Evolutionary conservation across 768 basidiomycete genomes (phyloP).

Genomic region (Boletus patriciae): DNA sequence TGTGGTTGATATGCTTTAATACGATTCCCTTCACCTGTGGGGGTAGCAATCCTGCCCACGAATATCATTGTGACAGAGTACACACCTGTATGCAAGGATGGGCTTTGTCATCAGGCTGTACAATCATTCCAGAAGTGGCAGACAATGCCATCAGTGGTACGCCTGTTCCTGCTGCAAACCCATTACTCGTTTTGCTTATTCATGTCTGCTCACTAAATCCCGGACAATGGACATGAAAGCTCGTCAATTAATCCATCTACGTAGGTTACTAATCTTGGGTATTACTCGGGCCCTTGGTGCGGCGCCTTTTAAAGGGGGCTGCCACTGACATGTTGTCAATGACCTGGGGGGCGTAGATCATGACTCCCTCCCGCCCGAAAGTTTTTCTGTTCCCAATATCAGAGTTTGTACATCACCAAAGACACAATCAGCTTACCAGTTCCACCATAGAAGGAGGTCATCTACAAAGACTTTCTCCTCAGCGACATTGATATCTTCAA

Average conservation of each 20-base stretch:
- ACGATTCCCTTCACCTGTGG: background rate
- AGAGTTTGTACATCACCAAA: background rate
- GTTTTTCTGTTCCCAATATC: background rate
- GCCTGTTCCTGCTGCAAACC: no score
- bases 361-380: background rate
- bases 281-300: no score
- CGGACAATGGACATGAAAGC: no score
- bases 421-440: background rate
- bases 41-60: background rate
- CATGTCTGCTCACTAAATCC: no score
- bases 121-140: background rate
- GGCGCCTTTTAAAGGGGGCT: background rate
- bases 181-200: no score
- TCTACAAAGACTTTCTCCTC: no score
- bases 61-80: background rate
- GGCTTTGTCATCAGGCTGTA: background rate
- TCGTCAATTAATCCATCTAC: no score
- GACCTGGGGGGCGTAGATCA: background rate
- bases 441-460: no score
- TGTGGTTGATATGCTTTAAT: background rate
- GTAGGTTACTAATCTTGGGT: no score
- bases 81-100: background rate
- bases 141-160: no score
- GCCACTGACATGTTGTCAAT: background rate
- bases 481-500: background rate